These are phyloP conservation scores for Knoxia roxburghii DNA, from an alignment of 257 asterid genomes.

Conservation along the genomic window DNA sequence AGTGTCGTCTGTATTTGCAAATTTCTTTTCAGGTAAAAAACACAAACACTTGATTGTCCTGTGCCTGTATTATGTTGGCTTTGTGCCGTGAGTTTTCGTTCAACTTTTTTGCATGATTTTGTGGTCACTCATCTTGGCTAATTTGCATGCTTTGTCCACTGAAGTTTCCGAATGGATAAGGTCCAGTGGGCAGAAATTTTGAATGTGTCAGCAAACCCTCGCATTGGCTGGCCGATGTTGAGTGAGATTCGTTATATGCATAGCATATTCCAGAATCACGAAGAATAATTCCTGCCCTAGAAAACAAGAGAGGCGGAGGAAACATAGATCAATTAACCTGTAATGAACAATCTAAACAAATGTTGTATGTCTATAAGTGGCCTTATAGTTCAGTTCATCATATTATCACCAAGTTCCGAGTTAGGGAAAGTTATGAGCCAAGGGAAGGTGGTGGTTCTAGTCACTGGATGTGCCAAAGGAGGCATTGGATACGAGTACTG, in stretches of 20 bases:
- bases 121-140: too few relatives aligned
- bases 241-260: not conserved
- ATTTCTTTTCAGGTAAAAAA: too few relatives aligned
- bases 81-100: not conserved
- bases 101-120: not conserved
- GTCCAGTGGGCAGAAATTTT: too few relatives aligned
- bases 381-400: not conserved
- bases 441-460: constrained; percentile 51
- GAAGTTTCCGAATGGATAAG: not conserved
- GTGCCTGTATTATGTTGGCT: not conserved
- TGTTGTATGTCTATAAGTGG: not conserved
- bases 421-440: constrained; percentile 22
- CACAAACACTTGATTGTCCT: constrained; percentile 1
- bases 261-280: constrained; percentile 13
- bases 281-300: not conserved
- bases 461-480: constrained; percentile 77
- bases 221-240: constrained; percentile 10
- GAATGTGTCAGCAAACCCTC: not conserved
- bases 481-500: constrained; percentile 83
- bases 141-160: too few relatives aligned
- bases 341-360: not conserved
- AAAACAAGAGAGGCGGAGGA: constrained; percentile 19
- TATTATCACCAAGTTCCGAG: not conserved
- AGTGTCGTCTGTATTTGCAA: too few relatives aligned
- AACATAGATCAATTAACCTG: constrained; percentile 5